phyloP scores from a whole-genome alignment of 208 protist genomes.

The Angomonas ambiguus region DNA sequence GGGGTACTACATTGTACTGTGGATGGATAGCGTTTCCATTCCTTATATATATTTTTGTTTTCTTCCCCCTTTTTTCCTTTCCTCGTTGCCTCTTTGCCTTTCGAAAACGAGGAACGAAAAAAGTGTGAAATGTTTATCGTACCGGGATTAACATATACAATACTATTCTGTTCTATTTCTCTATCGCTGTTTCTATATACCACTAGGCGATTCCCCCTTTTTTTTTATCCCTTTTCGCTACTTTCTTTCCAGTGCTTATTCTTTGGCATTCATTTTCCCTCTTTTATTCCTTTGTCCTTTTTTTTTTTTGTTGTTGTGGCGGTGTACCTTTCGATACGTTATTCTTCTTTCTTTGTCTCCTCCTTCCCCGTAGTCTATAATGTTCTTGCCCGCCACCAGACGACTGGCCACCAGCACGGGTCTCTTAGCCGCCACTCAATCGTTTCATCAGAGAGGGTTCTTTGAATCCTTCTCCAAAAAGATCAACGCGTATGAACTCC shows the following conservation, averaged over 20 bases:
- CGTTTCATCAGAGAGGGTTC: slow-evolving; percentile 9
- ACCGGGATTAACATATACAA: neutral
- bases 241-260: neutral
- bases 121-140: too few relatives aligned
- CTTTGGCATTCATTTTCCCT: neutral
- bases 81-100: neutral
- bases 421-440: neutral
- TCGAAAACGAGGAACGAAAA: neutral
- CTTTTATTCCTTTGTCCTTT: too few relatives aligned
- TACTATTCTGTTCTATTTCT: neutral
- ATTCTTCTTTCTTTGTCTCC: too few relatives aligned
- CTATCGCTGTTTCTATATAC: neutral
- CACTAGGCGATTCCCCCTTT: neutral
- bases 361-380: too few relatives aligned
- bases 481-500: slow-evolving; percentile 41
- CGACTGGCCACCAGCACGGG: neutral
- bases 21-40: neutral
- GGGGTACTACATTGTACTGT: neutral
- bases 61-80: neutral
- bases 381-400: neutral
- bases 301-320: too few relatives aligned
- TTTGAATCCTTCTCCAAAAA: slow-evolving; percentile 22
- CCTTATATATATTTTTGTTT: neutral
- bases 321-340: too few relatives aligned
- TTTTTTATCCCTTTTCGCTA: slow-evolving; percentile 10